Base-by-base conservation (phyloP, 768 basidiomycete genomes). In the Russula vinacea region DNA sequence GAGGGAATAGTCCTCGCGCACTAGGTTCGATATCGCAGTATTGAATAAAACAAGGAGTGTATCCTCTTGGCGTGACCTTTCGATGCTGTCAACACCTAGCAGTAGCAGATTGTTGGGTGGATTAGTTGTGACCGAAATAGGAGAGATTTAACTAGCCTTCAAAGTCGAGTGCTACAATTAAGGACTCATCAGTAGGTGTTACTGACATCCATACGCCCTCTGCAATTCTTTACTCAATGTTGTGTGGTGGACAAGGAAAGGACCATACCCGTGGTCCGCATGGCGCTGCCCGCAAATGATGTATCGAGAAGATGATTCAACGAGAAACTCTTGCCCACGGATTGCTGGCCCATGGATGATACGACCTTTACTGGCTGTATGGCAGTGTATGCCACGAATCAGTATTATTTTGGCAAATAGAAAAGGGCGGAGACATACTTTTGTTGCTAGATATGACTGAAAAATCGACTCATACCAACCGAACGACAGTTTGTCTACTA, bases 181-280 rank as follows among this genome's bases (percentile, higher is more conserved):
- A 68, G 0, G 72, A 71, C 26, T 83, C 80, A 58, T 80, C 74
- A 0, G 84, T 85, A 0, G 85, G 86, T 2, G 86, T 85, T 5
- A 83, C 83, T 1, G 85, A 85, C 80, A 86, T 80, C 85, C 85
- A 86, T 2, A 86, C 83, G 6, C 85, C 84, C 74, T 85, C 83
- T 70, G 69, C 29, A 16, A 55, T 52, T n/a, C 13, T 39, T 19
- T 50, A 39, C 14, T 17, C 56, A 56, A 26, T 54, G 42, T 5
- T 33, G 62, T 3, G 26, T 7, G 10, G 35, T 29, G 29, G 16
- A n/a, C 9, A 29, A 2, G 19, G 19, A 7, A 22, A 19, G 10
- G 10, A 40, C 29, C 14, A n/a, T 57, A 76, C 77, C 79, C 39
- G 83, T 86, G 10, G 84, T 85, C 22, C 83, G 75, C 83, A 86